Evolutionary conservation across 2,329 filamentous ascomycete species (phyloP), one percentile per base, ranked within the genome.

Genomic region (Calonectria pauciramosa): DNA sequence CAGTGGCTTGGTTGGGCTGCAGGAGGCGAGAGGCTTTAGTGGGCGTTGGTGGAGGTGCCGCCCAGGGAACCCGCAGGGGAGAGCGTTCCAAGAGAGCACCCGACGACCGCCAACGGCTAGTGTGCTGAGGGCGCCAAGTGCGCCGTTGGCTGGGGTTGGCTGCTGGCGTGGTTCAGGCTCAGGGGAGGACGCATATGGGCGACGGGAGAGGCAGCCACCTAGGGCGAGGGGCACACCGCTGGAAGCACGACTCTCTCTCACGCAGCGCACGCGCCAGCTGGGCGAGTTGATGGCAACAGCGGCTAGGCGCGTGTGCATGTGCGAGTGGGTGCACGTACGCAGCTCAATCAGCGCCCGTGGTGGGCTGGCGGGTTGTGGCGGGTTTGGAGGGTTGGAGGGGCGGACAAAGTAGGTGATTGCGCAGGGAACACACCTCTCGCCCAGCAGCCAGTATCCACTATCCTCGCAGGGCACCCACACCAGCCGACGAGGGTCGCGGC

Each of bases 91-190:
- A 38, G 34, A 69, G 70, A 23, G 56, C 65, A 66, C 28, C 44
- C 44, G 23, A 44, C 9, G 51, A n/a, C 51, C 52, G 49, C n/a
- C 71, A 49, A 59, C 56, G 59, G 28, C 44, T 71, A 66, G 67
- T 44, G 52, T 28, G 32, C 52, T 74, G 26, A 56, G 47, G 4
- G 44, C 32, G 71, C 65, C 66, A 54, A 64, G 54, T 36, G 49
- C 65, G 54, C 65, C 28, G 64, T 69, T 68, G 70, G 66, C 70
- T 30, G 36, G 32, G 32, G 54, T 56, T 69, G 30, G 47, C 30
- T 14, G 54, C 54, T 64, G 70, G 70, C 54, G 70, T 59, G 65
- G 70, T 68, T 72, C 52, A 52, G 64, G 70, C 70, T 68, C 71
- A 70, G 71, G 67, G 71, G 66, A 60, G 60, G 26, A 49, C 26